Evolutionary conservation across 805 yeast genomes (phyloP).

Genomic region (Pichia cephalocereana): DNA sequence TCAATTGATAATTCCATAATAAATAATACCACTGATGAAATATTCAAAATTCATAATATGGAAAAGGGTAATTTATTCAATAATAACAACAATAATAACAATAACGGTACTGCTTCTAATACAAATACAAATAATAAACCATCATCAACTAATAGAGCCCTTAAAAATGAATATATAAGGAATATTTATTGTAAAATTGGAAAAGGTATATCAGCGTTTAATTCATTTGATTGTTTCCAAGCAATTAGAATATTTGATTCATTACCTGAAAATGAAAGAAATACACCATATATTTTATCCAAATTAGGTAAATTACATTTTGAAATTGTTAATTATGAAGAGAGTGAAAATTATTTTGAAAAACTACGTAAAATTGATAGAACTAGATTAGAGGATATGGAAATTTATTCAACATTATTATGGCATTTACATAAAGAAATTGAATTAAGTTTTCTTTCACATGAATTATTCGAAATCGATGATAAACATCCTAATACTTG

Average conservation of each 20-base stretch:
- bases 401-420: slow-evolving; percentile 75
- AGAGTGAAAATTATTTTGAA: slow-evolving; percentile 55
- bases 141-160: background rate
- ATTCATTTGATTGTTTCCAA: slow-evolving; percentile 65
- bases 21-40: background rate
- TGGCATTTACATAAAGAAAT: slow-evolving; percentile 88
- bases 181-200: slow-evolving; percentile 46
- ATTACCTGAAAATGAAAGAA: slow-evolving; percentile 52
- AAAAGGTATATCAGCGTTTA: slow-evolving; percentile 49
- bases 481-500: slow-evolving; percentile 70
- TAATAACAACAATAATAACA: background rate
- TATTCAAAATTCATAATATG: background rate
- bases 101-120: background rate
- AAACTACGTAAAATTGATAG: slow-evolving; percentile 62
- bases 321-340: slow-evolving; percentile 79
- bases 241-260: slow-evolving; percentile 63
- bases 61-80: background rate
- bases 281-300: slow-evolving; percentile 80
- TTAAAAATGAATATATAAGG: slow-evolving; percentile 33
- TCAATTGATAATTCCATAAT: slow-evolving; percentile 11
- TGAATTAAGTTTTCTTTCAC: slow-evolving; percentile 72
- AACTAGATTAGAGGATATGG: slow-evolving; percentile 81
- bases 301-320: slow-evolving; percentile 74
- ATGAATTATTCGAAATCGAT: slow-evolving; percentile 63
- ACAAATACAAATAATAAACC: background rate